Conservation (phyloP, 495 filamentous ascomycete species). For the Hypoxylon subgilvum region DNA sequence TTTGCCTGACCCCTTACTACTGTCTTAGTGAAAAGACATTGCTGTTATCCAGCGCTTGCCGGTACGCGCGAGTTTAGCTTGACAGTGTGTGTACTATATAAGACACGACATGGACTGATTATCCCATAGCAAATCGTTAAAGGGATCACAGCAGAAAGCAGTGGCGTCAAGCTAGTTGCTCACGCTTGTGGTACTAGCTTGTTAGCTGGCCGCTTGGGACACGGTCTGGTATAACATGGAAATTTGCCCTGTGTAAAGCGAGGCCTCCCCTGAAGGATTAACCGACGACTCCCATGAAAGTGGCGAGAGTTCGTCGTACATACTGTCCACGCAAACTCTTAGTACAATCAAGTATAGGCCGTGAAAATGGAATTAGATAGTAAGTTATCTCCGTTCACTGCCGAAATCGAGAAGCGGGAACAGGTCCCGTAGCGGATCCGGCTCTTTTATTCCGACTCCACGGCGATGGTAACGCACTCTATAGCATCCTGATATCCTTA, state of each 20-base stretch:
- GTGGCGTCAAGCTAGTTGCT: constrained; percentile 24
- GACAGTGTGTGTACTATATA: not conserved
- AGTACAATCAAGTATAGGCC: constrained; percentile 3
- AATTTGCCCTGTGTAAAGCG: constrained; percentile 24
- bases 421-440: constrained; percentile 12
- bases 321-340: not conserved
- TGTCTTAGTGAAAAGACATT: not conserved
- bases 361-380: not conserved
- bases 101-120: constrained; percentile 17
- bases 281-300: constrained; percentile 5
- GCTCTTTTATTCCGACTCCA: not conserved
- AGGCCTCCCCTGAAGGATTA: constrained; percentile 22
- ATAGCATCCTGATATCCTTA: too few relatives aligned
- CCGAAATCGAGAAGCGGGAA: constrained; percentile 11
- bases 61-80: constrained; percentile 12
- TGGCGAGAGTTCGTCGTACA: constrained; percentile 12
- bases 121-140: constrained; percentile 16
- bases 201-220: constrained; percentile 9
- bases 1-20: not conserved
- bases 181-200: constrained; percentile 4
- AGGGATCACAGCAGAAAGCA: constrained; percentile 24
- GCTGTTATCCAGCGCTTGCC: constrained; percentile 10
- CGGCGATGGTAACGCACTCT: too few relatives aligned
- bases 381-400: not conserved
- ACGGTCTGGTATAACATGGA: constrained; percentile 4